Evolutionary conservation across 192 early-diverging fungal genomes (phyloP), one percentile per base, ranked within the genome.

Genomic region (Backusella luteola): DNA sequence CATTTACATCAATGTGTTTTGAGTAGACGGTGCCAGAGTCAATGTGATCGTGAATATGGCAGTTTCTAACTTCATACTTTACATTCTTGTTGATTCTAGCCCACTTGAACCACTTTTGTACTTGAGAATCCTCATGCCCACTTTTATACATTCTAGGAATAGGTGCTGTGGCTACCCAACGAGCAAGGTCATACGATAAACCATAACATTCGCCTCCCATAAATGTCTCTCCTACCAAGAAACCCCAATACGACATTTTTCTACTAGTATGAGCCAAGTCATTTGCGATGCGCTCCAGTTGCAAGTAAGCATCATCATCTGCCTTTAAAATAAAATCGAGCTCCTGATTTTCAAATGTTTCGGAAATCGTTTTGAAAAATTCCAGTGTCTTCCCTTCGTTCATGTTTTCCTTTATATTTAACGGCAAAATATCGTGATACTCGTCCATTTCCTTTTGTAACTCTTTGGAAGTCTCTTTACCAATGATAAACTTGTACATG

Each of bases 341-440:
- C 29, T 46, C 19, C 38, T 77, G 52, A 32, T 71, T 67, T 32
- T 67, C 63, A 59, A 63, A 79, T 4, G 36, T 78, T 38, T 73
- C 23, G 11, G 71, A 59, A 38, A 77, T 77, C 29, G 68, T 75
- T 66, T 74, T 77, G 35, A 74, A 81, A 67, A 80, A 84, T 72
- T 75, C 80, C 34, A 75, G 78, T 9, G 76, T 74, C 59, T 84
- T 84, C n/a, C 79, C 79, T 42, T 84, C 66, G 34, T 84, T 84
- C 76, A 84, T 77, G 34, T 84, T 84, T 52, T 84, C 82, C 32
- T 66, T 35, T 17, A 78, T 81, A 59, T 84, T 49, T 29, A 84
- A 63, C 34, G 80, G 68, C 63, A 84, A 52, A 2, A 84, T 39
- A 66, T 84, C 82, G 23, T 72, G 53, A 76, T 78, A 84, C 15